phyloP scores from a whole-genome alignment of 768 basidiomycete species.

The Leccinum longicurvipes region DNA sequence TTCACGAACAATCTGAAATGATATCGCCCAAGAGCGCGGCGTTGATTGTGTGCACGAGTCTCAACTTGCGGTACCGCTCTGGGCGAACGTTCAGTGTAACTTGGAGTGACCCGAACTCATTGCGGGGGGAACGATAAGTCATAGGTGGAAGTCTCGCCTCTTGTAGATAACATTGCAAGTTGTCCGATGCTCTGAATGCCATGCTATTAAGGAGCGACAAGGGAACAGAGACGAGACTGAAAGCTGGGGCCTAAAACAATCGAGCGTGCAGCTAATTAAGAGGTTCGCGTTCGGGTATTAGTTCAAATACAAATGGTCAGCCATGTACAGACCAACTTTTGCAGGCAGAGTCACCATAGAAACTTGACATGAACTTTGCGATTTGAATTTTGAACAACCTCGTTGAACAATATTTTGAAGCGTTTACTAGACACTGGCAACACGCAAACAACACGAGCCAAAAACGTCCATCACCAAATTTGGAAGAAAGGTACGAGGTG shows the following conservation, averaged over 20 bases:
- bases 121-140: constrained; percentile 34
- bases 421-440: background rate
- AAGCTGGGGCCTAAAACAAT: background rate
- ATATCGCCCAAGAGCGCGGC: constrained; percentile 29
- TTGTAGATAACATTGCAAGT: constrained; percentile 46
- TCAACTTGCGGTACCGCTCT: constrained; percentile 51
- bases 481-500: constrained; percentile 3
- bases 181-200: constrained; percentile 36
- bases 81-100: constrained; percentile 38
- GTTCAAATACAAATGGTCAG: background rate
- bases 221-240: background rate
- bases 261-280: background rate
- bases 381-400: background rate
- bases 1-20: constrained; percentile 38
- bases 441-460: background rate
- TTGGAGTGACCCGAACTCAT: constrained; percentile 21
- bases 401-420: constrained; percentile 2
- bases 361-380: constrained; percentile 6
- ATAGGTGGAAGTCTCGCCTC: constrained; percentile 46
- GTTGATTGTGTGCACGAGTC: constrained; percentile 40
- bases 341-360: constrained; percentile 15
- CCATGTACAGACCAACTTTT: background rate
- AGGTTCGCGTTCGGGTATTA: background rate
- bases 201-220: constrained; percentile 11
- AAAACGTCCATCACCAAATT: background rate